These are phyloP conservation scores for Auxenochlorella pyrenoidosa DNA, from an alignment of 139 green algal species.

Conservation along the genomic window DNA sequence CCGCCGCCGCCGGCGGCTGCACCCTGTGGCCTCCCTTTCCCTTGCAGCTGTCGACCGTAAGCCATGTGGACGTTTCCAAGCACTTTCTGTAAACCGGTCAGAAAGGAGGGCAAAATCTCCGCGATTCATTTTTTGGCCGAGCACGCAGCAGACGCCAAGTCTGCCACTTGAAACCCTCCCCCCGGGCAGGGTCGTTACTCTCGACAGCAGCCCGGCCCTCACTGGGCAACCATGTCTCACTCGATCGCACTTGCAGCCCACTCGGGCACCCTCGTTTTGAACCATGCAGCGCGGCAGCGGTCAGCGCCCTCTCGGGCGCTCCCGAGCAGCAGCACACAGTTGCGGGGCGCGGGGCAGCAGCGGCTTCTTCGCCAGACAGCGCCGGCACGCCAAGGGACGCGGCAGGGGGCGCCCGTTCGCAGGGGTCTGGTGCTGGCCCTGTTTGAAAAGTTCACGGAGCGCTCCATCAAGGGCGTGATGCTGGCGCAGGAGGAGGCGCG, in stretches of 20 bases:
- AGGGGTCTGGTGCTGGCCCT: neutral
- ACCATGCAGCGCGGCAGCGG: neutral
- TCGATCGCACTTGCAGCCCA: neutral
- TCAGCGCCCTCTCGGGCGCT: neutral
- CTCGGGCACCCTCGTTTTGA: neutral
- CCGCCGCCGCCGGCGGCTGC: too few species aligned
- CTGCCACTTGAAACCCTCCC: too few species aligned
- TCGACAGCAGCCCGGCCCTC: neutral
- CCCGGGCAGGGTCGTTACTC: too few species aligned
- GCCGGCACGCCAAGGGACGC: neutral
- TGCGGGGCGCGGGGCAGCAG: neutral
- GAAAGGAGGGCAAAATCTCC: too few species aligned
- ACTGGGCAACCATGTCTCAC: neutral
- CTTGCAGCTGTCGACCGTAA: too few species aligned
- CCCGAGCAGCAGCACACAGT: neutral
- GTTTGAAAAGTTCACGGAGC: slow-evolving; percentile 61
- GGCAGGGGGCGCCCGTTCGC: neutral
- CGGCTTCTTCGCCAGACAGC: neutral
- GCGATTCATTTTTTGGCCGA: too few species aligned
- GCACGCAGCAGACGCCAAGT: too few species aligned
- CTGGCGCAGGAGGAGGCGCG: slow-evolving; percentile 81
- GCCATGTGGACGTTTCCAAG: too few species aligned
- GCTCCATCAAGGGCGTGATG: slow-evolving; percentile 88
- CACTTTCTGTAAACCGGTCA: too few species aligned
- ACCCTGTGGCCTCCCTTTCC: too few species aligned